These are phyloP conservation scores for Corymbia citriodora DNA, from an alignment of 441 rosid species.

Conservation along the genomic window DNA sequence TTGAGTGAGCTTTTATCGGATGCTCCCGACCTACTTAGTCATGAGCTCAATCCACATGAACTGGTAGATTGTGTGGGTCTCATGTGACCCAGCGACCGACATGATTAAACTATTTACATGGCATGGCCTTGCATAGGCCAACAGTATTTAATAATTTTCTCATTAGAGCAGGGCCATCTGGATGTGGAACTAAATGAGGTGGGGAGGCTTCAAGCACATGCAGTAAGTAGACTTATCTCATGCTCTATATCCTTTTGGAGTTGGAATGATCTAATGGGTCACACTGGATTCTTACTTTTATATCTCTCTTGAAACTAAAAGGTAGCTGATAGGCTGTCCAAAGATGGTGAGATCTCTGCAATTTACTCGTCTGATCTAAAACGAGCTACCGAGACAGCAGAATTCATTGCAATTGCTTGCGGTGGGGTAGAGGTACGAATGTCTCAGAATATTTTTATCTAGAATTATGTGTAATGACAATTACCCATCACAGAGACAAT, in stretches of 20 bases:
- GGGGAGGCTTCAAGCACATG: conserved; percentile 52
- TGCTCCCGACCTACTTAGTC: not conserved
- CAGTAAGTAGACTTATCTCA: conserved; percentile 24
- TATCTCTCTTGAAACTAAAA: conserved; percentile 7
- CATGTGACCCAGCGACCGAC: not conserved
- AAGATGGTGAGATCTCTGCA: conserved; percentile 47
- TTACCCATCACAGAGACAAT: not conserved
- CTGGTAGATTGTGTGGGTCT: not conserved
- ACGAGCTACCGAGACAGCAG: conserved; percentile 72
- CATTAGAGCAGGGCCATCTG: conserved; percentile 40
- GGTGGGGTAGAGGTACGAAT: conserved; percentile 49
- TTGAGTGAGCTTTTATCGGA: not conserved
- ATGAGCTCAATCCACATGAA: not conserved
- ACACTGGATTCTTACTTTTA: not conserved
- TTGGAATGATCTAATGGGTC: not conserved
- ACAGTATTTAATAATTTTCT: not conserved
- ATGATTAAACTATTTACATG: too few relatives aligned
- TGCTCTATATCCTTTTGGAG: not conserved
- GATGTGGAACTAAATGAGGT: conserved; percentile 56
- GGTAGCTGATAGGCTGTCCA: conserved; percentile 67
- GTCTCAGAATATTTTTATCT: not conserved
- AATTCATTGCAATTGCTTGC: conserved; percentile 52
- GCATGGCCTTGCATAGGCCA: not conserved
- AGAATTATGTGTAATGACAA: not conserved
- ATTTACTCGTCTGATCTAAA: conserved; percentile 81